phyloP scores from a whole-genome alignment of 768 basidiomycete species.

The Rhodotorula diobovata region DNA sequence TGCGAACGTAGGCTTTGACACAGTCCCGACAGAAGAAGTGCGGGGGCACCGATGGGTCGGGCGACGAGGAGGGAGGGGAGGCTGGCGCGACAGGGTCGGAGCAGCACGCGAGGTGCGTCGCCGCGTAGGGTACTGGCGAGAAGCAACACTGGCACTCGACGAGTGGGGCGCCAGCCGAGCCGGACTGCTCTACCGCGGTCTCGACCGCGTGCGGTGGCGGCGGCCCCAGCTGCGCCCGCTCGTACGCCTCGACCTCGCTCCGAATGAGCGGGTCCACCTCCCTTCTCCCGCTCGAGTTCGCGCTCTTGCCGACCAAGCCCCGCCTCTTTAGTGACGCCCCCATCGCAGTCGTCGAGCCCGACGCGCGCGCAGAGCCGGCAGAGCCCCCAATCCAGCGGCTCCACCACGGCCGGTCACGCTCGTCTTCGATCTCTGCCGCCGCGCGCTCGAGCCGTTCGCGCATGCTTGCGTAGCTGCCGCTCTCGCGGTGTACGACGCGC shows the following conservation, averaged over 20 bases:
- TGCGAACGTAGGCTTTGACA: background rate
- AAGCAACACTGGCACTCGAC: slow-evolving; percentile 22
- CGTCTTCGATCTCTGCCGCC: background rate
- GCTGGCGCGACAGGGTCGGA: background rate
- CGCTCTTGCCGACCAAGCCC: background rate
- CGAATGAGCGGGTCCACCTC: background rate
- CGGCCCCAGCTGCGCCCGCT: background rate
- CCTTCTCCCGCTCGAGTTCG: background rate
- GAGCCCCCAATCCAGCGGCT: background rate
- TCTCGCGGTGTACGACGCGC: background rate
- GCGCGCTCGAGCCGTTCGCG: background rate
- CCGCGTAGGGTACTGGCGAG: background rate
- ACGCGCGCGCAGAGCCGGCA: background rate
- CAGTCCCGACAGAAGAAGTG: slow-evolving; percentile 10
- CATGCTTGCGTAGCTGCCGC: slow-evolving; percentile 1
- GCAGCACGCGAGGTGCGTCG: background rate
- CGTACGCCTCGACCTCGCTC: background rate
- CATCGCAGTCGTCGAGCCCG: background rate
- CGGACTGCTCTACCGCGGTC: fast-evolving
- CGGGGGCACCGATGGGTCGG: background rate
- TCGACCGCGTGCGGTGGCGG: background rate
- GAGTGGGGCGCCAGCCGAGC: background rate
- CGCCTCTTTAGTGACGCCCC: background rate
- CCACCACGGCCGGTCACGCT: background rate
- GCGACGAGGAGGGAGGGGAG: background rate